A percentile compares a stretch with the other conserved stretches of the same genome.
Evolutionary conservation across 2,329 filamentous ascomycete genomes (phyloP).

Genomic region (Epichloe typhina): DNA sequence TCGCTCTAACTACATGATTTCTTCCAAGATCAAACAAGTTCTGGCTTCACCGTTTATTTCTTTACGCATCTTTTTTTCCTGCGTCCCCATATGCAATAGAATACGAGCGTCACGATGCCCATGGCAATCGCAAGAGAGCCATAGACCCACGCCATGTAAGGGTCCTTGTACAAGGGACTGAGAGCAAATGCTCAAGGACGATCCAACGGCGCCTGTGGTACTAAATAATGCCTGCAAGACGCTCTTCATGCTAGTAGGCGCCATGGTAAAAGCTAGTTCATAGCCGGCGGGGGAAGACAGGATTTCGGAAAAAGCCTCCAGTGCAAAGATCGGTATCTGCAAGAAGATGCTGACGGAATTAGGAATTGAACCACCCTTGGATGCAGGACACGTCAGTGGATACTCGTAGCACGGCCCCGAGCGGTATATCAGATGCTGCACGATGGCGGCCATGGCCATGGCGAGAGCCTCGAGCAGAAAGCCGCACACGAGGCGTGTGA

Average conservation of each 20-base stretch:
- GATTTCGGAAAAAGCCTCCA: not conserved
- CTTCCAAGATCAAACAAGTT: too few relatives aligned
- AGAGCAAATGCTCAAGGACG: too few relatives aligned
- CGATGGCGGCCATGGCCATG: too few relatives aligned
- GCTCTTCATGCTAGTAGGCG: not conserved
- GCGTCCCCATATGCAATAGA: not conserved
- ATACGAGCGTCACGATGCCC: not conserved
- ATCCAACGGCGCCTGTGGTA: too few relatives aligned
- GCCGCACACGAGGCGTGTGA: too few relatives aligned
- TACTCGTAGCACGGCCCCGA: too few relatives aligned
- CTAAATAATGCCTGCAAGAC: not conserved
- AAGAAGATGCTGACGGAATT: not conserved
- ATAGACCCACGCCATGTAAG: not conserved
- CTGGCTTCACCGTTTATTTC: too few relatives aligned
- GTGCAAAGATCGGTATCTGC: not conserved
- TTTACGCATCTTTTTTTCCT: too few relatives aligned
- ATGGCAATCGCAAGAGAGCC: not conserved
- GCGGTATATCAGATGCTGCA: too few relatives aligned
- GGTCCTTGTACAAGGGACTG: too few relatives aligned
- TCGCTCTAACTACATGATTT: too few relatives aligned
- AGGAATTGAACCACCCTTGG: not conserved
- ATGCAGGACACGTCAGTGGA: not conserved
- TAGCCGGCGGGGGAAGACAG: not conserved
- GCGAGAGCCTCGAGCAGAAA: too few relatives aligned
- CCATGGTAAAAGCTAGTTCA: not conserved